Percentiles rank a stretch among this genome's conserved stretches.
Conservation (phyloP, 306 rosid genomes). For the Lithocarpus polystachyus region DNA sequence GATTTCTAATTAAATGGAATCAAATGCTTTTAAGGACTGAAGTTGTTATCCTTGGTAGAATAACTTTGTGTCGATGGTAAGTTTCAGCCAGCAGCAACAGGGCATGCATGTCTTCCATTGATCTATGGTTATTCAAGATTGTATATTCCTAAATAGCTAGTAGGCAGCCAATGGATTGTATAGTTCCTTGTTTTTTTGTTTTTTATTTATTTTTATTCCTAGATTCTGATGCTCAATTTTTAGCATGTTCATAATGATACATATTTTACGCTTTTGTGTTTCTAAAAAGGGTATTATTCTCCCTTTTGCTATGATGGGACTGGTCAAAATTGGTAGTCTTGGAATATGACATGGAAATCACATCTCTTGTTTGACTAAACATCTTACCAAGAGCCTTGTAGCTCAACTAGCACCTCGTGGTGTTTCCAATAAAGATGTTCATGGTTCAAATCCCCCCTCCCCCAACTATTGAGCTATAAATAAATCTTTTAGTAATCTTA, state of each 20-base stretch:
- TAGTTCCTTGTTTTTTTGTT: not conserved
- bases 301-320: conserved; percentile 6
- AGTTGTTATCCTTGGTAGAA: not conserved
- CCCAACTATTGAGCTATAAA: too few species aligned
- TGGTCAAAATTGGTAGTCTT: conserved; percentile 13
- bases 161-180: not conserved
- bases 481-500: not conserved
- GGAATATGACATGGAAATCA: conserved; percentile 5
- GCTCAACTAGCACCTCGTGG: too few species aligned
- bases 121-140: not conserved
- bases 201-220: not conserved
- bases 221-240: not conserved
- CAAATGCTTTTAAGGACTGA: not conserved
- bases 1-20: not conserved
- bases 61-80: not conserved
- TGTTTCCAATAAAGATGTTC: too few species aligned
- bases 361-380: not conserved
- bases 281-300: not conserved
- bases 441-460: too few species aligned
- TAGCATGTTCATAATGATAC: not conserved
- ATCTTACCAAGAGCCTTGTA: too few species aligned
- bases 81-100: not conserved
- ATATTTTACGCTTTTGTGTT: not conserved
- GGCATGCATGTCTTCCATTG: not conserved
- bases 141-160: not conserved